Evolutionary conservation across 495 filamentous ascomycete genomes (phyloP), one percentile per base, ranked within the genome.

Genomic region (Penicillium riverlandense): DNA sequence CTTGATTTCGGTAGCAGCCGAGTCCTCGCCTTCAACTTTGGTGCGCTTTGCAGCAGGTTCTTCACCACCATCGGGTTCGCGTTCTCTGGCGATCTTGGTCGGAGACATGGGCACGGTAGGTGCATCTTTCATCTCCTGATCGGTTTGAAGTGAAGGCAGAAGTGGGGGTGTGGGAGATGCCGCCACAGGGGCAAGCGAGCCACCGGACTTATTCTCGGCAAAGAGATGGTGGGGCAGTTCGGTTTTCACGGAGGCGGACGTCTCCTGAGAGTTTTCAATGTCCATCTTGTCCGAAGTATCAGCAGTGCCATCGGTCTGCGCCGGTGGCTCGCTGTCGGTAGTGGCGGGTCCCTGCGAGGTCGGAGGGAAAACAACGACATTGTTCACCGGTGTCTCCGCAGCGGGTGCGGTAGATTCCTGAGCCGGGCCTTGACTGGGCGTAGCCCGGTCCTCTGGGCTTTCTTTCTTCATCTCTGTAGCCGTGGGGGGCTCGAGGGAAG

Each of bases 21-120:
- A 38, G 10, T 44, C 55, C 30, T 70, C 61, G 1, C 71, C 71
- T 6, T 73, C 75, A 11, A 82, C 78, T 63, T 84, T 90, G 31
- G 85, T 74, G 22, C 88, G 79, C 64, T 95, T 95, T 7, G 86
- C 75, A 13, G 80, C 79, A 13, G 83, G 86, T 48, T 85, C 86
- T n/a, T 87, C 83, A 31, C 72, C 74, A 30, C 66, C 71, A 43
- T 90, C 82, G 4, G 72, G 63, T 11, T 91, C 86, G 0, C 88
- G 82, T 48, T 86, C 84, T 8, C 86, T 76, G 0, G 79, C 69
- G 2, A 82, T 38, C 59, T 88, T 89, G 2, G 65, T 59, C 2
- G 74, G 65, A n/a, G 74, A 70, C 7, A 49, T 37, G 0, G 68
- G 67, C 5, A 52, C 59, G 44, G 61, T 62, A 6, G 66, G 53